phyloP scores from a whole-genome alignment of 768 basidiomycete species.

The Suillus subaureus region DNA sequence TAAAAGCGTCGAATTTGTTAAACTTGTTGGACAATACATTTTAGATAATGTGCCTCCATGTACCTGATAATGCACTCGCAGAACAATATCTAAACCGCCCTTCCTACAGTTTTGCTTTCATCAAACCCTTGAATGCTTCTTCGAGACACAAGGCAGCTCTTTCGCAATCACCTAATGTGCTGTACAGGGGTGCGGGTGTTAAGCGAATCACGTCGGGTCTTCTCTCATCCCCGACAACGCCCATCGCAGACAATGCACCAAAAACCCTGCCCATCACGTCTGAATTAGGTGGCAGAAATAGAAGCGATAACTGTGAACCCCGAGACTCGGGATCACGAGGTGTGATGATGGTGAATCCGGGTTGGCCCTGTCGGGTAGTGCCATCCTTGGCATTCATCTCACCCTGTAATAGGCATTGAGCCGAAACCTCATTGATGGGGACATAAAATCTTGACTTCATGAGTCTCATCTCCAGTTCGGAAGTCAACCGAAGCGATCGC shows the following conservation, averaged over 20 bases:
- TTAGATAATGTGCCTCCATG: constrained; percentile 3
- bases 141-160: constrained; percentile 68
- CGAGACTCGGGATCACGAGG: constrained; percentile 66
- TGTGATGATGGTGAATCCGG: constrained; percentile 91
- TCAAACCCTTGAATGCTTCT: constrained; percentile 45
- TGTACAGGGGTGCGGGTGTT: constrained; percentile 87
- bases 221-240: constrained; percentile 92
- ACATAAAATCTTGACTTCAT: constrained; percentile 65
- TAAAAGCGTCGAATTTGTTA: constrained; percentile 45
- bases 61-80: neutral
- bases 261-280: constrained; percentile 74
- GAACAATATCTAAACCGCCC: neutral
- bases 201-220: constrained; percentile 91
- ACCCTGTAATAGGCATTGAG: constrained; percentile 28
- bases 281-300: constrained; percentile 63
- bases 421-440: constrained; percentile 37
- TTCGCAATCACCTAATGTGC: constrained; percentile 76
- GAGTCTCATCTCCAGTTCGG: constrained; percentile 66
- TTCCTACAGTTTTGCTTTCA: neutral
- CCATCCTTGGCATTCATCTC: constrained; percentile 27
- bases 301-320: constrained; percentile 86
- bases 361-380: constrained; percentile 8
- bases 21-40: constrained; percentile 48
- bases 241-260: constrained; percentile 57
- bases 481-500: constrained; percentile 73